Evolutionary conservation across 2,329 filamentous ascomycete species (phyloP).

Genomic region (Aspergillus ibericus): DNA sequence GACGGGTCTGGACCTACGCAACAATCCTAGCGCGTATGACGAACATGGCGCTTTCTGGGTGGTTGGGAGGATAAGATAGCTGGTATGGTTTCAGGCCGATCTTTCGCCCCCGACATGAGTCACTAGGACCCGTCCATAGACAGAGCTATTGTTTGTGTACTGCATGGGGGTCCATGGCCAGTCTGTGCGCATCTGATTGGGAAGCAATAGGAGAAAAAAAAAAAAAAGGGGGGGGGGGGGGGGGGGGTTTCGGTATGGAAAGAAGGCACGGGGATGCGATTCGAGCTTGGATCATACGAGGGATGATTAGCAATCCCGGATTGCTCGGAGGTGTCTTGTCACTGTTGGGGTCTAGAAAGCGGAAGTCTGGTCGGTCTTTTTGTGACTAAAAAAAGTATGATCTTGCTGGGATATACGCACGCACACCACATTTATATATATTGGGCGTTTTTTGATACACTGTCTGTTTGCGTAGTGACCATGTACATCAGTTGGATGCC

Average conservation of each 20-base stretch:
- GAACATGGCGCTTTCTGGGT: constrained; percentile 4
- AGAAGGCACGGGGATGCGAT: neutral
- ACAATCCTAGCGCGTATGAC: constrained; percentile 6
- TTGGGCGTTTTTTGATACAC: neutral
- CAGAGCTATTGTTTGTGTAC: constrained; percentile 5
- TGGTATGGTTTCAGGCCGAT: constrained; percentile 3
- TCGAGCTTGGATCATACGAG: neutral
- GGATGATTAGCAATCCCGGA: neutral
- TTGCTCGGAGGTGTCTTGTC: neutral
- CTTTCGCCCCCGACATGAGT: constrained; percentile 2
- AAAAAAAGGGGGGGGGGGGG: neutral
- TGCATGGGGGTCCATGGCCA: constrained; percentile 2
- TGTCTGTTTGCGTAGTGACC: neutral
- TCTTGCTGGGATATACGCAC: neutral
- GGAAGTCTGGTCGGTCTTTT: neutral
- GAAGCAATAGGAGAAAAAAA: neutral
- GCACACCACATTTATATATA: neutral
- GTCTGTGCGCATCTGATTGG: constrained; percentile 14
- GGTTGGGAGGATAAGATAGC: constrained; percentile 7
- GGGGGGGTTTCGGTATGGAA: neutral
- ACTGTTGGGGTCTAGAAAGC: neutral
- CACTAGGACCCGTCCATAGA: constrained; percentile 1
- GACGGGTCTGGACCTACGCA: constrained; percentile 35
- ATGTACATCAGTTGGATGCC: neutral
- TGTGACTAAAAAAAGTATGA: neutral